Base-by-base conservation (phyloP, 2,329 filamentous ascomycete species). In the Rutstroemia sp. region DNA sequence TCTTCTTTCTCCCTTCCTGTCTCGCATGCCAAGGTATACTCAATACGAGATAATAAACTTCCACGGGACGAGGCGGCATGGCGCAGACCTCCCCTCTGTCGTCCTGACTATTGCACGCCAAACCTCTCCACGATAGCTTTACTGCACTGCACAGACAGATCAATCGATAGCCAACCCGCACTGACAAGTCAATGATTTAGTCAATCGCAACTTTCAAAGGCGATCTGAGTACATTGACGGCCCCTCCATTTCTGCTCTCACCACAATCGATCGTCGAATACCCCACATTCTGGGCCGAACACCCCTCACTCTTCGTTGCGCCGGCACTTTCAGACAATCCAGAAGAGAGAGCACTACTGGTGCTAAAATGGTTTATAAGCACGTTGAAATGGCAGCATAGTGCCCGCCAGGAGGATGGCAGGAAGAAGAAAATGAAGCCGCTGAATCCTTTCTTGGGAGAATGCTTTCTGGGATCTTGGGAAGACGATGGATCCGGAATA, bases 361-460 rank as follows among this genome's bases (percentile, higher is more conserved):
- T 63, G 2, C 39, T 63, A 0, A 56, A 92, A 74, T 97, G 92
- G 92, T 97, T 96, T 74, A 75, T 97, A 51, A 92, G 86, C 68
- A 96, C 92, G 2, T 78, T 97, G 54, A 95, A 92, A 75, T 89
- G 95, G 72, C 90, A 95, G 70, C 84, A 85, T 65, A 81, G 79
- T 61, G 81, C 75, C 21, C 64, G 61, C 42, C 65, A 67, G 65
- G 79, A 80, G 57, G 94, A 88, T 69, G 92, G 96, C 63, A 76
- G 82, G 66, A 84, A 78, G 60, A 91, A 90, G 56, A 91, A 96
- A 77, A 96, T 96, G 83, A 97, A 97, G 78, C 92, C 92, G 1
- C 75, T 97, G 58, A 97, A 97, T 70, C 94, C 94, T 0, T 97
- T 97, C 73, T 74, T 97, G 36, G 92, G 92, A 57, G 92, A 97